Evolutionary conservation across 495 filamentous ascomycete species (phyloP).

Genomic region (Penicillium herquei): DNA sequence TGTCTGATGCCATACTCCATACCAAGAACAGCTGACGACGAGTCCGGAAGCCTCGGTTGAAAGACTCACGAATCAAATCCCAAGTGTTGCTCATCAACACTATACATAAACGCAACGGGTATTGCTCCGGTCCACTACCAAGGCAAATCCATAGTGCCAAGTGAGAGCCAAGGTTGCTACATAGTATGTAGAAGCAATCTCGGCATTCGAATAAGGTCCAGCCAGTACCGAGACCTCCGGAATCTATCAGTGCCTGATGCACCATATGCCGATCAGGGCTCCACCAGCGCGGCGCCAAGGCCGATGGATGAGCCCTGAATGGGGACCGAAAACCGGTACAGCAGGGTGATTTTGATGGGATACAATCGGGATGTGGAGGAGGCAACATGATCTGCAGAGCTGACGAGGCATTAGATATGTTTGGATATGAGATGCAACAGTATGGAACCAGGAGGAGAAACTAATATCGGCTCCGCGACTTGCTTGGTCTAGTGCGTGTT

Average conservation of each 20-base stretch:
- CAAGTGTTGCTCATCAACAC: background rate
- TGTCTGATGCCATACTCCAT: background rate
- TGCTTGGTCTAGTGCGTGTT: too few species aligned
- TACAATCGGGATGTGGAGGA: too few species aligned
- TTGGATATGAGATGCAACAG: background rate
- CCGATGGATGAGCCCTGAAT: background rate
- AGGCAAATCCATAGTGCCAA: background rate
- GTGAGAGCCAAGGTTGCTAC: background rate
- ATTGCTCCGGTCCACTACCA: background rate
- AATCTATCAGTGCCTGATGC: too few species aligned
- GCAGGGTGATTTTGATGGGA: background rate
- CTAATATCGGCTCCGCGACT: too few species aligned
- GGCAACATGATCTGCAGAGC: slow-evolving; percentile 6
- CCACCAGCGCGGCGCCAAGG: too few species aligned
- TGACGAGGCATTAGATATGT: slow-evolving; percentile 9
- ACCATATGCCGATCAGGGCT: too few species aligned
- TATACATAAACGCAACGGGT: background rate
- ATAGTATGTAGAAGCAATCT: too few species aligned
- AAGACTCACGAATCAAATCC: background rate
- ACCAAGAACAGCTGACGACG: background rate
- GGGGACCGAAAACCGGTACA: background rate
- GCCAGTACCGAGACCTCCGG: too few species aligned
- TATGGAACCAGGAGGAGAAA: background rate
- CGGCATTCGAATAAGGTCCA: too few species aligned
- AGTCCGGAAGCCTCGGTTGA: slow-evolving; percentile 48